Percentiles rank a stretch among this genome's conserved stretches.
Evolutionary conservation across 768 basidiomycete species (phyloP).

Genomic region (Phylloporus sp.): DNA sequence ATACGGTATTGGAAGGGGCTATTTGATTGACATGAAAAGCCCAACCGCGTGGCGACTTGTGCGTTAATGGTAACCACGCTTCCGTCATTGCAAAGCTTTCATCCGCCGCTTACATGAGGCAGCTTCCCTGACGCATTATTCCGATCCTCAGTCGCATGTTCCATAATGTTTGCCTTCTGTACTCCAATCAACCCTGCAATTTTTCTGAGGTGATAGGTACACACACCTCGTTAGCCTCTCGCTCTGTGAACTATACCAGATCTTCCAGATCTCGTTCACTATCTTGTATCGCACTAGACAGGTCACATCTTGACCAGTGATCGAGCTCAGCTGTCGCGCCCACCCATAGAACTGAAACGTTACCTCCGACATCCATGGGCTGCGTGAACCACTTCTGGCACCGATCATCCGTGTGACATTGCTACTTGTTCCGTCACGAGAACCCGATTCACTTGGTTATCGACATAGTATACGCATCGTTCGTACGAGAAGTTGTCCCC

Average conservation of each 20-base stretch:
- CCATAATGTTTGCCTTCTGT: constrained; percentile 15
- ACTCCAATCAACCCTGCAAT: constrained; percentile 7
- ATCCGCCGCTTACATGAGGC: constrained; percentile 19
- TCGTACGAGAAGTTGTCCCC: background rate
- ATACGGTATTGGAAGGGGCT: background rate
- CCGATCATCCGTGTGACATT: background rate
- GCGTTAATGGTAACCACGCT: constrained; percentile 14
- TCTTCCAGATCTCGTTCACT: background rate
- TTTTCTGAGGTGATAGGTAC: background rate
- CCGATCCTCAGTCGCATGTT: constrained; percentile 12
- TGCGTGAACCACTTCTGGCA: no score
- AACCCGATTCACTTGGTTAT: background rate
- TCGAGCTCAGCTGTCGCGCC: background rate
- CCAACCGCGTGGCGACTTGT: constrained; percentile 7
- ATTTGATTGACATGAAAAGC: background rate
- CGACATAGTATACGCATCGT: no score
- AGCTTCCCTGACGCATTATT: constrained; percentile 15
- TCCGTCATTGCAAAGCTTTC: constrained; percentile 25
- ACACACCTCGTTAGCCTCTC: background rate
- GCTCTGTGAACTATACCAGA: background rate
- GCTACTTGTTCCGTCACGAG: background rate
- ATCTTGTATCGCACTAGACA: background rate
- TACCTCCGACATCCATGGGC: background rate
- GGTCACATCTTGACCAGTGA: background rate
- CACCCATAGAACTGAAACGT: background rate